Base-by-base conservation (phyloP, 306 rosid genomes). In the Lotus japonicus region DNA sequence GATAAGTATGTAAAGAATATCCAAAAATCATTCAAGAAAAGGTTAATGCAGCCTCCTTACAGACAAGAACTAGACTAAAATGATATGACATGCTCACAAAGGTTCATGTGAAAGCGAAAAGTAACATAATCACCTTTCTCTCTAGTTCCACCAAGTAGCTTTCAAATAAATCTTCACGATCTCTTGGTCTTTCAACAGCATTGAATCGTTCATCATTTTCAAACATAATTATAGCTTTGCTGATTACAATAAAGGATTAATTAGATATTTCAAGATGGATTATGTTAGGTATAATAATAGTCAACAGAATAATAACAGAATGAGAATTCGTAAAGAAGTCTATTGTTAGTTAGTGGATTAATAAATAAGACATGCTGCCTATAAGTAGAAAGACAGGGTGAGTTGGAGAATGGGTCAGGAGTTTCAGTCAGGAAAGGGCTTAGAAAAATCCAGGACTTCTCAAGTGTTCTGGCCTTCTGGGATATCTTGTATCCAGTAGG, bases 111-210 rank as follows among this genome's bases (percentile, higher is more conserved):
- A n/a, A 55, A 50, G 33, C 45, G 69, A 23, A 67, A 55, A 54
- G 59, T 10, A 66, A 70, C 63, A 53, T 31, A 68, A 49, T 80
- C 83, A 89, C 99, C 97, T 90, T 95, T 82, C 96, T 85, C 85
- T 85, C 96, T 52, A 95, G 96, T 81, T 95, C 99, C 73, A 90
- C 96, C 84, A 88, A 82, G 89, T 90, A 90, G 86, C 96, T 88
- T 80, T 95, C 99, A 66, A 79, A 95, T 71, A 95, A 92, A 85
- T 95, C 99, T 85, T 90, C 97, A 48, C 87, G 83, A 45, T 95
- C 97, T 82, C 96, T 87, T 44, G 80, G 75, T 66, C 89, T 77
- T 64, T 95, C 99, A 76, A 90, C 96, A 46, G 99, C 99, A 58
- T 82, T 90, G 85, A 85, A 95, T 54, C 96, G 84, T 58, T 87